These are phyloP conservation scores for Boletus smithii DNA, from an alignment of 1,284 basidiomycete genomes.

Conservation along the genomic window DNA sequence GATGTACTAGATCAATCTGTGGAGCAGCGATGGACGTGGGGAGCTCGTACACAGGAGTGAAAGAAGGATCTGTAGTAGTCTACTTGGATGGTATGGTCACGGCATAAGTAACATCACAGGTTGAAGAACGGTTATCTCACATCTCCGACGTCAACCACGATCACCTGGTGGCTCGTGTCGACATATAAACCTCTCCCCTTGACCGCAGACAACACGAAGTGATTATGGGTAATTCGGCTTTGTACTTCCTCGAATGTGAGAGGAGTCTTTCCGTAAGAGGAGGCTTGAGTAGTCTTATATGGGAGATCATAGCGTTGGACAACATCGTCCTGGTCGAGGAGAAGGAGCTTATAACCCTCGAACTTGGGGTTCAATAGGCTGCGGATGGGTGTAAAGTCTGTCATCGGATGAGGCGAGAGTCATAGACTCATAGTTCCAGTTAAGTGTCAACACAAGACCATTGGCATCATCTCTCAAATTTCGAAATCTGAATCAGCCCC, in stretches of 20 bases:
- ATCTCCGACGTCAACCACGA: conserved; percentile 55
- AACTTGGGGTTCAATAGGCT: conserved; percentile 76
- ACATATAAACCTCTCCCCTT: conserved; percentile 62
- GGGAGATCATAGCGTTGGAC: conserved; percentile 51
- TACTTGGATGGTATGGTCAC: conserved; percentile 35
- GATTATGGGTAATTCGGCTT: conserved; percentile 82
- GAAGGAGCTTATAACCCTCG: conserved; percentile 76
- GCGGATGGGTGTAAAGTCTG: conserved; percentile 39
- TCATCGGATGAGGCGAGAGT: conserved; percentile 23
- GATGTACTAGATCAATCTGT: conserved; percentile 38
- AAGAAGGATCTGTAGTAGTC: conserved; percentile 51
- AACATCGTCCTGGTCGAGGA: conserved; percentile 51
- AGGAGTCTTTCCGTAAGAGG: conserved; percentile 53
- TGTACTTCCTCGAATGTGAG: conserved; percentile 80
- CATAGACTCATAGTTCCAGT: too few species aligned
- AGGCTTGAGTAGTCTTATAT: conserved; percentile 56
- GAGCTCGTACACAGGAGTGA: conserved; percentile 58
- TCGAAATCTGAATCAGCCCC: background rate
- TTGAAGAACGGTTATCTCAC: conserved; percentile 40
- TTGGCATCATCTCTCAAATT: background rate
- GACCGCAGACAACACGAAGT: conserved; percentile 55
- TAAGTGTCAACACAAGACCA: too few species aligned
- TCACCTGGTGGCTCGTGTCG: conserved; percentile 63
- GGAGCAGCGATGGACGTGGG: conserved; percentile 47
- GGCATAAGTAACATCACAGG: conserved; percentile 14